A percentile compares a stretch with the other conserved stretches of the same genome.
Conservation (phyloP, 176 grass and related monocot genomes). For the Dendrocalamus sinicus region DNA sequence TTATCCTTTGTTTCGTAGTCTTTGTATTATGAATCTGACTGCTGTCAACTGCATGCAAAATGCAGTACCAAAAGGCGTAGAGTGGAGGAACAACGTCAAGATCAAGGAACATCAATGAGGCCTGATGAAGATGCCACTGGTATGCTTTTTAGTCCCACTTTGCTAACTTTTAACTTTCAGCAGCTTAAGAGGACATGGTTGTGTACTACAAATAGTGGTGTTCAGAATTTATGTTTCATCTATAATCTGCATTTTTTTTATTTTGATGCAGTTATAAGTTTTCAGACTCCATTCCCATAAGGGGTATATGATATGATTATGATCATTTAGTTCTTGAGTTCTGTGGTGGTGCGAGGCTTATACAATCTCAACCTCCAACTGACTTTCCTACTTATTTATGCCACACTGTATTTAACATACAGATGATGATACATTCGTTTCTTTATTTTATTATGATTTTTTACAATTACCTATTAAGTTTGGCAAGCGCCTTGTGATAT, state of each 20-base stretch:
- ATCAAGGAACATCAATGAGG: slow-evolving; percentile 33
- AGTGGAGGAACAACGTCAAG: slow-evolving; percentile 44
- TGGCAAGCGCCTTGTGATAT: too few relatives aligned
- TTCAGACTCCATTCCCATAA: not conserved
- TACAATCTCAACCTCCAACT: too few relatives aligned
- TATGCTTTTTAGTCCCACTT: slow-evolving; percentile 48
- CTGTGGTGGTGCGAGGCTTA: too few relatives aligned
- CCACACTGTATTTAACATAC: too few relatives aligned
- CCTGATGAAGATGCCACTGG: slow-evolving; percentile 37
- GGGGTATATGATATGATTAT: not conserved
- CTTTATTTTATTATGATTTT: too few relatives aligned
- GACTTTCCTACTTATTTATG: too few relatives aligned
- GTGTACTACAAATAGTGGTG: not conserved
- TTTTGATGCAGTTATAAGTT: not conserved
- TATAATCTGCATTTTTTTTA: not conserved
- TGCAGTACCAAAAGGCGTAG: slow-evolving; percentile 61
- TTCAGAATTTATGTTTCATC: slow-evolving; percentile 14
- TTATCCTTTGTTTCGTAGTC: slow-evolving; percentile 29
- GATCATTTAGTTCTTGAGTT: not conserved
- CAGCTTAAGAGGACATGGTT: not conserved
- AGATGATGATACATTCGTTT: too few relatives aligned
- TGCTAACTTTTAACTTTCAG: not conserved
- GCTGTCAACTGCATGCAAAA: slow-evolving; percentile 38
- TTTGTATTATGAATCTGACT: slow-evolving; percentile 28
- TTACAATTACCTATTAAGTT: too few relatives aligned